Conservation (phyloP, 2,329 filamentous ascomycete genomes). For the Claviceps pusilla region DNA sequence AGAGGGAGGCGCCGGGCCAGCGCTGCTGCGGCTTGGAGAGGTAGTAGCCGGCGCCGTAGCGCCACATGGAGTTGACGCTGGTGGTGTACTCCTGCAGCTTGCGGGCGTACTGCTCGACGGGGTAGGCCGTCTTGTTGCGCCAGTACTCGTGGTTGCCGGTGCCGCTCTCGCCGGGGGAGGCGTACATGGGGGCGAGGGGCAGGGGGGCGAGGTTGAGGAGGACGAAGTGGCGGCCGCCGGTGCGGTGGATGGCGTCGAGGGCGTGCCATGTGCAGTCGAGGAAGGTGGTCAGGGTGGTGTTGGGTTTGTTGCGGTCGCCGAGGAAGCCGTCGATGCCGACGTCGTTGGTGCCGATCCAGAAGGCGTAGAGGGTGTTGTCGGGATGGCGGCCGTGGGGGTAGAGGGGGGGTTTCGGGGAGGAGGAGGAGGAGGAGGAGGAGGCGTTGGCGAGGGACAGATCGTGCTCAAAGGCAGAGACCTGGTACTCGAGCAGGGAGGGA, state of each 20-base stretch:
- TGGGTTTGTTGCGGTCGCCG: conserved; percentile 43
- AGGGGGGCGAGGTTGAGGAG: conserved; percentile 56
- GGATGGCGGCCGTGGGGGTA: conserved; percentile 27
- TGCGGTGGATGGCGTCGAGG: conserved; percentile 47
- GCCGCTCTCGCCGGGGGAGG: conserved; percentile 3
- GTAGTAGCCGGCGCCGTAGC: conserved; percentile 35
- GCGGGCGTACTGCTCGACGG: conserved; percentile 29
- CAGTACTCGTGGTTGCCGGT: conserved; percentile 23
- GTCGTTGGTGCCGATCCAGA: conserved; percentile 77
- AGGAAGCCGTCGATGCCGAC: conserved; percentile 52
- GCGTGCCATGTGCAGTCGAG: conserved; percentile 52
- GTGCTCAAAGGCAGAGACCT: conserved; percentile 27
- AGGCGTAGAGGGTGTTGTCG: conserved; percentile 53
- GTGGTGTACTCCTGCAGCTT: conserved; percentile 33
- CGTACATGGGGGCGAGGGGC: conserved; percentile 53
- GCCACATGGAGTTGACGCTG: conserved; percentile 32
- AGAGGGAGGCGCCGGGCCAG: conserved; percentile 45
- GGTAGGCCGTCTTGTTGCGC: conserved; percentile 29
- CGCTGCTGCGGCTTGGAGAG: conserved; percentile 20
- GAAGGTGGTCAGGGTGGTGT: conserved; percentile 48
- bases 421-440: too few relatives aligned
- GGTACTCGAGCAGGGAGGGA: conserved; percentile 48
- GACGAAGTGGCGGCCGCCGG: conserved; percentile 56
- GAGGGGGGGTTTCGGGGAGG: neutral
- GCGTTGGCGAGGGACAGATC: too few relatives aligned